Evolutionary conservation across 2,329 filamentous ascomycete genomes (phyloP), one percentile per base, ranked within the genome.

Genomic region (Coleophoma cylindrospora): DNA sequence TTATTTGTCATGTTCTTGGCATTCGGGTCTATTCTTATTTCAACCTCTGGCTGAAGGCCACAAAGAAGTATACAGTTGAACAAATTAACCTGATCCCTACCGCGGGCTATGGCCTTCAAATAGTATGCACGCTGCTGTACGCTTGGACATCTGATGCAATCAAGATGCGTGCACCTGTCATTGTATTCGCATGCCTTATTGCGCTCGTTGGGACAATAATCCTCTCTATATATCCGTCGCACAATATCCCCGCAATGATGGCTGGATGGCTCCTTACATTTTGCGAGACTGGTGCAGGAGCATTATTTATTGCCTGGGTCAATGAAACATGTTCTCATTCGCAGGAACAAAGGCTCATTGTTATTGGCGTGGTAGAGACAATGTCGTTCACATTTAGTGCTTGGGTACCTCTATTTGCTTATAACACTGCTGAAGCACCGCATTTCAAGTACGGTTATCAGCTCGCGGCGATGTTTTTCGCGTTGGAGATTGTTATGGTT

Each of bases 401-500:
- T 10, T 52, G 50, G 50, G 55, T 59, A 19, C 57, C 57, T 1
- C 47, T 57, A 9, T 32, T 57, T 17, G 52, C 50, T 1, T 57
- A 56, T 34, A 32, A 43, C 33, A 43, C 41, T 10, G 17, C 41
- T 4, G 58, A 66, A 21, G 63, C 63, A 2, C 63, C 63, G 7
- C 56, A 64, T 22, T 66, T 65, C 50, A 60, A 61, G 21, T 65
- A 66, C 40, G 63, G 63, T 3, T 66, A 66, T 37, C 63, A 66
- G 51, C 53, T 65, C 13, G 48, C 64, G 22, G 61, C 64, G 13
- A 44, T 66, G 7, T 66, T 61, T 40, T 61, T 61, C 13, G 61
- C 60, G 11, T 51, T 64, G 11, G 58, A 58, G 1, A 54, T 61
- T 6, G 36, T 61, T 14, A 38, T 43, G 41, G 41, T 43, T n/a